Base-by-base conservation (phyloP, 2,329 filamentous ascomycete species). In the Aureobasidium sp. region DNA sequence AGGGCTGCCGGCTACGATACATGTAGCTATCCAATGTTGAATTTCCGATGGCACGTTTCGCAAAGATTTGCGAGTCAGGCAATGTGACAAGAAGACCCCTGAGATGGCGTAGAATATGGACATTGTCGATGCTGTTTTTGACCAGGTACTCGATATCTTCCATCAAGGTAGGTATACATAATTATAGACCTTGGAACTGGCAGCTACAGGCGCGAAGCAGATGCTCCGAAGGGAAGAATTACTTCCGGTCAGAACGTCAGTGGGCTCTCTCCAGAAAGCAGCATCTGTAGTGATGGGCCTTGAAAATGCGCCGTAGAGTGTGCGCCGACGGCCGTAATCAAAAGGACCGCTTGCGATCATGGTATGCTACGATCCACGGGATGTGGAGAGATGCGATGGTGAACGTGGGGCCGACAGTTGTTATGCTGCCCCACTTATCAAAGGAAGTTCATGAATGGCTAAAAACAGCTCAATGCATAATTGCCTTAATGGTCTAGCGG, bases 401-500 rank as follows among this genome's bases (percentile, higher is more conserved):
- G 20, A 20, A n/a, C 37, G 23, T 47, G 44, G 44, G 23, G 44
- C 44, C 4, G 26, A 29, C 32, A 13, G 37, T 41, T 41, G 13
- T 4, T 39, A 39, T 12, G 36, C 10, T 39, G 36, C 4, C 15
- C 20, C 10, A 20, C 20, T 20, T 20, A 20, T 20, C 20, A 20
- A 20, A 20, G 20, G 20, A 20, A 20, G 20, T 1, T 20, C 20
- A 20, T 20, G 20, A 20, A 20, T 20, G 20, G 20, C 20, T 20
- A 20, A 20, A 20, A 20, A 20, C 20, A 20, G 20, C 20, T 20
- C 20, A 20, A 20, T 20, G 20, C 32, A 34, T 17, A 10, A 46
- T 13, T 15, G 55, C 37, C 37, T 58, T 36, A 48, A 37, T 58
- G 55, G 55, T 58, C 55, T 58, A 58, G 55, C 47, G 55, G 55